These are phyloP conservation scores for Fusarium denticulatum DNA, from an alignment of 2,329 filamentous ascomycete genomes.

Conservation along the genomic window DNA sequence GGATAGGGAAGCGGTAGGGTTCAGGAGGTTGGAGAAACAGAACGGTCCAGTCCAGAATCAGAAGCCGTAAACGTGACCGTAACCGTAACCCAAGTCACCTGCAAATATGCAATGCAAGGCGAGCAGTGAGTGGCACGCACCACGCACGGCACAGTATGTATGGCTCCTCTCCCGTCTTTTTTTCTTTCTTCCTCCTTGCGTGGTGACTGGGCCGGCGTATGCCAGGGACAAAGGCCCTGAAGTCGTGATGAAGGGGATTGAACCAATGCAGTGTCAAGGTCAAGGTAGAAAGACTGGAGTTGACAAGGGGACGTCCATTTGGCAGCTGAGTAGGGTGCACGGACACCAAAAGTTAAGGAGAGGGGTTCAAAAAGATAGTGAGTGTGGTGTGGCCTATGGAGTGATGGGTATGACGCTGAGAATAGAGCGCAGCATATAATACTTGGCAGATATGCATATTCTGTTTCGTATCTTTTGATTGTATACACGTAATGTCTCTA, in stretches of 20 bases:
- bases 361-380: not conserved
- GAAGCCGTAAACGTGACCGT: not conserved
- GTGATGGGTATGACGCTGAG: not conserved
- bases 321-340: conserved; percentile 29
- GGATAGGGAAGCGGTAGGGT: not conserved
- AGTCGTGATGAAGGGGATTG: conserved; percentile 27
- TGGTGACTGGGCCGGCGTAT: conserved; percentile 7
- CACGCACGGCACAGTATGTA: not conserved
- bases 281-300: not conserved
- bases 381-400: not conserved
- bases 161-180: not conserved
- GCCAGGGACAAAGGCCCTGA: conserved; percentile 4
- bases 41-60: not conserved
- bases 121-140: not conserved
- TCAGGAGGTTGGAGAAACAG: conserved; percentile 3
- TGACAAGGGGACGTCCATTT: conserved; percentile 22
- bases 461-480: not conserved
- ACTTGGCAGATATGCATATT: not conserved
- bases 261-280: conserved; percentile 8
- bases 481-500: not conserved
- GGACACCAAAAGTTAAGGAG: conserved; percentile 24
- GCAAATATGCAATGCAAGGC: not conserved
- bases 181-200: not conserved
- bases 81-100: not conserved
- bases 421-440: not conserved